Base-by-base conservation (phyloP, 495 filamentous ascomycete species). In the Recurvomyces mirabilis region DNA sequence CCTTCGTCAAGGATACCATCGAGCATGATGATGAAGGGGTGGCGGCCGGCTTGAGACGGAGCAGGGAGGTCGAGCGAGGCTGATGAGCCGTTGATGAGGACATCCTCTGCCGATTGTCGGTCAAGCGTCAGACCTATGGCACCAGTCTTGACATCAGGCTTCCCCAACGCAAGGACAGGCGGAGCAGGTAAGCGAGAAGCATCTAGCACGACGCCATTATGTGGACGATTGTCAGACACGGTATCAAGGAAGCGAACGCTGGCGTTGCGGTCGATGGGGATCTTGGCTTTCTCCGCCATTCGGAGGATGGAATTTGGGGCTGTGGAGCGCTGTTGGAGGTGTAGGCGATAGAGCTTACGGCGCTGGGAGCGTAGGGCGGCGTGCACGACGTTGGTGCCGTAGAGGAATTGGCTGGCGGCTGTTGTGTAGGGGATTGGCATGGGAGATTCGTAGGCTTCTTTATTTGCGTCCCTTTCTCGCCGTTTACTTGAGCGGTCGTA, bases 131-230 rank as follows among this genome's bases (percentile, higher is more conserved):
- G 62, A 6, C 47, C 33, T 4, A 56, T 51, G 1, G 38, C 24
- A 4, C 59, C 60, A 13, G 56, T 43, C 31, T 59, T 55, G 33
- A 57, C 53, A 7, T 56, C 49, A 60, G 45, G 12, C 78, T 62
- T 2, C 58, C 42, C 22, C 66, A 95, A 64, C 17, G 68, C 58
- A 20, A 66, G 68, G 17, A 94, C 66, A 1, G 89, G 88, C 0
- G 77, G 65, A 50, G 78, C 75, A 0, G 84, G 86, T 20, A 96
- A 63, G 7, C 81, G 83, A 0, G 87, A 93, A 18, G 80, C 79
- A 63, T 98, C 91, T 20, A 98, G 72, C 29, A 96, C 67, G 56
- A 79, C 87, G 41, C 89, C 82, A 60, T 95, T 98, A 59, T 98
- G 91, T 24, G 88, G 85, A 42, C 91, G 72, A n/a, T 78, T 77